These are phyloP conservation scores for Metrosideros polymorpha DNA, from an alignment of 441 rosid genomes.

Conservation along the genomic window DNA sequence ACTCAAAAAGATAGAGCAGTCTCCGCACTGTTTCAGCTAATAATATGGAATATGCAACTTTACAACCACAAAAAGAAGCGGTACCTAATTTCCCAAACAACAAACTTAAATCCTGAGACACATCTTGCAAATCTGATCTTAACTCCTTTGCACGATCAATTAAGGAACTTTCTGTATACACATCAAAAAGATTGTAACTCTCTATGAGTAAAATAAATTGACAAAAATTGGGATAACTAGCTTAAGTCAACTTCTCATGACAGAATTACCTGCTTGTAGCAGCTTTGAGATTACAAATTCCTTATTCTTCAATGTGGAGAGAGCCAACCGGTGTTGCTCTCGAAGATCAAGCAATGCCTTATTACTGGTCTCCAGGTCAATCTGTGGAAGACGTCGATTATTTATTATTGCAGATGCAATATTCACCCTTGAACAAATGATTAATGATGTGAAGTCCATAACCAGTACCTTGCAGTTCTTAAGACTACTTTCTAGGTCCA, in stretches of 20 bases:
- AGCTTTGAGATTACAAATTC: slow-evolving; percentile 55
- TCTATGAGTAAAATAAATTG: neutral
- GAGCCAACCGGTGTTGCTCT: slow-evolving; percentile 37
- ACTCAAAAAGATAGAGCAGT: neutral
- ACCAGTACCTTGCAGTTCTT: slow-evolving; percentile 58
- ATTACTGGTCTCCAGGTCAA: slow-evolving; percentile 40
- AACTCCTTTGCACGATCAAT: slow-evolving; percentile 60
- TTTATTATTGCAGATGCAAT: neutral
- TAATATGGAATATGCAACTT: neutral
- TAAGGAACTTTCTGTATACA: slow-evolving; percentile 49
- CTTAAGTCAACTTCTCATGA: neutral
- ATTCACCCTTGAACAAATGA: neutral
- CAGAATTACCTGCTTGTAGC: slow-evolving; percentile 43
- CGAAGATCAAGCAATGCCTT: slow-evolving; percentile 60
- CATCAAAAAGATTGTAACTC: neutral
- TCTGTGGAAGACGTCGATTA: slow-evolving; percentile 22
- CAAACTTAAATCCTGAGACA: slow-evolving; percentile 67
- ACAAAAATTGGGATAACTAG: neutral
- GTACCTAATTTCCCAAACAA: slow-evolving; percentile 66
- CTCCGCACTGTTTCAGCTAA: neutral
- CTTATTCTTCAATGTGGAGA: slow-evolving; percentile 40
- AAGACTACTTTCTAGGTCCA: slow-evolving; percentile 53
- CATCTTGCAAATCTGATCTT: slow-evolving; percentile 56
- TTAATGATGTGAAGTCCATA: neutral
- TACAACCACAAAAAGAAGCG: neutral